These are phyloP conservation scores for Gynochthodes officinalis DNA, from an alignment of 257 asterid genomes.

Conservation along the genomic window DNA sequence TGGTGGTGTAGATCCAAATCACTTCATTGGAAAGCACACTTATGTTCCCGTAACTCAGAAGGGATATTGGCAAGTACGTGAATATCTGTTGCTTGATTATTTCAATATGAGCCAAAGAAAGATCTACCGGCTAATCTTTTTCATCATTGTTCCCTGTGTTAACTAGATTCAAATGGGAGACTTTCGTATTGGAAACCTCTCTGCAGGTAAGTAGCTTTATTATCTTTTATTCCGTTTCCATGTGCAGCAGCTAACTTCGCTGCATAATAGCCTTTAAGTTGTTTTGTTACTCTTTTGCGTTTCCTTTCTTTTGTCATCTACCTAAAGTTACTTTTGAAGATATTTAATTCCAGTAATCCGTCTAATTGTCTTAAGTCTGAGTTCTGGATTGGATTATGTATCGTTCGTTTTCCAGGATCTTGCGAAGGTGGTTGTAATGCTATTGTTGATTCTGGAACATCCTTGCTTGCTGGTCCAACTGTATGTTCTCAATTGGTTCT, in stretches of 20 bases:
- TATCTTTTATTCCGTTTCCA: neutral
- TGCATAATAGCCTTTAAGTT: neutral
- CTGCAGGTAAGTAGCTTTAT: conserved; percentile 58
- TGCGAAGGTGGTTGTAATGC: conserved; percentile 90
- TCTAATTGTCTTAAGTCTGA: neutral
- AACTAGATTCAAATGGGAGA: conserved; percentile 73
- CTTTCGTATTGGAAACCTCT: conserved; percentile 63
- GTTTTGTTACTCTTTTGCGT: neutral
- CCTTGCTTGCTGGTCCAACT: conserved; percentile 90
- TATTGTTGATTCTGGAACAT: conserved; percentile 95
- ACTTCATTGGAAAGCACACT: conserved; percentile 68
- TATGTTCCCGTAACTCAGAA: conserved; percentile 72
- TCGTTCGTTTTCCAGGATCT: conserved; percentile 42
- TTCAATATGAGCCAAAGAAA: neutral
- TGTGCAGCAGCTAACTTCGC: neutral
- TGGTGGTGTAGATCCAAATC: conserved; percentile 78
- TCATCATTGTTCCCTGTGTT: conserved; percentile 7
- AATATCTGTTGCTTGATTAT: neutral
- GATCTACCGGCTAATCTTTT: neutral
- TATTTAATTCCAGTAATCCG: too few species aligned
- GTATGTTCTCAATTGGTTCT: conserved; percentile 34
- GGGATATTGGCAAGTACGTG: conserved; percentile 90
- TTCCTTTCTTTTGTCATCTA: neutral
- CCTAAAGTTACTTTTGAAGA: neutral
- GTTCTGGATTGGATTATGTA: neutral